These are phyloP conservation scores for Cucurbita ficifolia DNA, from an alignment of 306 rosid species.

Conservation along the genomic window DNA sequence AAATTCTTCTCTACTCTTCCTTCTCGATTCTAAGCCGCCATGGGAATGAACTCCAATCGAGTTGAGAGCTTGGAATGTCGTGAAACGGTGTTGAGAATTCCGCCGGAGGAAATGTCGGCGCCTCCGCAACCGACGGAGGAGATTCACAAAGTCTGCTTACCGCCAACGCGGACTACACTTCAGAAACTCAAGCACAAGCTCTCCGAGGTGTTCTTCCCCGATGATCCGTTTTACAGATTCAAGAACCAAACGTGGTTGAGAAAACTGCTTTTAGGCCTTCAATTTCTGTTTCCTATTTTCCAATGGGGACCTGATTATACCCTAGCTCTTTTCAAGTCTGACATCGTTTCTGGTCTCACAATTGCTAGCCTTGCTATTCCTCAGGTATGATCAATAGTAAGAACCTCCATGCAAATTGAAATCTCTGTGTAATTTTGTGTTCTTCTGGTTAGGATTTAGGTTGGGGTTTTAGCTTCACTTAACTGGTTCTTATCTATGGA, in stretches of 20 bases:
- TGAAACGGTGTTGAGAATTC: constrained; percentile 26
- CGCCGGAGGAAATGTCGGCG: constrained; percentile 25
- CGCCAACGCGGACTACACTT: constrained; percentile 43
- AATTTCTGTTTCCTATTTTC: constrained; percentile 62
- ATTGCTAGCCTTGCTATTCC: constrained; percentile 96
- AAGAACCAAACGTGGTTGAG: constrained; percentile 38
- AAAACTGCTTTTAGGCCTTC: constrained; percentile 48
- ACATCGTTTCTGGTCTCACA: constrained; percentile 78
- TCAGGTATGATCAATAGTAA: constrained; percentile 31
- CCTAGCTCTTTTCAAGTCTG: constrained; percentile 44
- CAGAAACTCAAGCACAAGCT: constrained; percentile 54
- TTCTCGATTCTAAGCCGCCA: not conserved
- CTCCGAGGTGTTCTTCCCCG: constrained; percentile 76
- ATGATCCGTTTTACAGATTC: constrained; percentile 64
- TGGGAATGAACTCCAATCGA: constrained; percentile 58
- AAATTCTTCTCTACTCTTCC: not conserved
- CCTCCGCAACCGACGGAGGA: constrained; percentile 1
- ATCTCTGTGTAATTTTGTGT: not conserved
- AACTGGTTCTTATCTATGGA: not conserved
- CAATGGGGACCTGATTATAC: constrained; percentile 71
- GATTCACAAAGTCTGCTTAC: constrained; percentile 54
- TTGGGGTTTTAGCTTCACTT: not conserved
- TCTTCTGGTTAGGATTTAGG: not conserved
- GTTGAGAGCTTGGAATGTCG: constrained; percentile 41
- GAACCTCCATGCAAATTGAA: not conserved